Base-by-base conservation (phyloP, 768 basidiomycete genomes). In the Pleurotus sapidus region DNA sequence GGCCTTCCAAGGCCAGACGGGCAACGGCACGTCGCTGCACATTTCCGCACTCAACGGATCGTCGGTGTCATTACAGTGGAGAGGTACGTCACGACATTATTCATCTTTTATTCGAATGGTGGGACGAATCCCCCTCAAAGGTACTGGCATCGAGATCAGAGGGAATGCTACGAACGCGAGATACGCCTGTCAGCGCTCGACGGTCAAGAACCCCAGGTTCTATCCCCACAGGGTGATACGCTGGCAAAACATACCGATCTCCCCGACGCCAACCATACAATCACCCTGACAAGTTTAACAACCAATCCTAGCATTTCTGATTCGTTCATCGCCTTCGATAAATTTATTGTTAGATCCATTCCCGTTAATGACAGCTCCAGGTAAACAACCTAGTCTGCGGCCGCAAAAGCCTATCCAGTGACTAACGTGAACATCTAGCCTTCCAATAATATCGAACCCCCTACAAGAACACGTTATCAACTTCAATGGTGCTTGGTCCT, bases 21-120 rank as follows among this genome's bases (percentile, higher is more conserved):
- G 84, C 12, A 74, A 70, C 40, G 88, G 88, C 9, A 76, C 75
- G 5, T 87, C 81, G 60, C 74, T 72, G 24, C 89, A 91, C 64
- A 73, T 82, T 57, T 91, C 89, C n/a, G 77, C 80, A 7, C 72
- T 66, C 57, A 66, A 88, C 63, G 82, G 82, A 12, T 85, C 89
- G 8, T 75, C 77, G 9, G 60, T 91, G 8, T 69, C 76, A 46
- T 63, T 91, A 48, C 66, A 65, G 46, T 92, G 86, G 86, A 80
- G 73, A 57, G 89, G 89, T 88, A 64, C 59, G 80, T 74, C 8
- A 11, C 46, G 11, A 34, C 3, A 34, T 11, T 49, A 2, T 54
- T 23, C 55, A 15, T 23, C 1, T 20, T 4, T 25, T 30, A 38
- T 60, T 59, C 20, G 15, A 14, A 46, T 34, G 18, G 24, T 12